phyloP scores from a whole-genome alignment of 352 stramenopile genomes.

The Vaucheria bursata region DNA sequence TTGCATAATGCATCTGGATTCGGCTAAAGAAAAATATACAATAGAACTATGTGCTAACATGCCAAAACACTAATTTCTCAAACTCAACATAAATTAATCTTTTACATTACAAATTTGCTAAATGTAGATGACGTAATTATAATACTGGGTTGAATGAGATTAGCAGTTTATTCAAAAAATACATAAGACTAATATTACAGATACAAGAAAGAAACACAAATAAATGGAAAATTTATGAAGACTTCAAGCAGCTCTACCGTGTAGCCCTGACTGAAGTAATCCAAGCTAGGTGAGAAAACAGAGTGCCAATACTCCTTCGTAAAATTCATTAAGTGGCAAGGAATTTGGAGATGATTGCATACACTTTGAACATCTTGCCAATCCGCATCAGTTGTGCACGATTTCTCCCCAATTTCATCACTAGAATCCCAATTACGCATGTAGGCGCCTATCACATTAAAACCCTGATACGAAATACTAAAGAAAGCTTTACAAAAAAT shows the following conservation, averaged over 20 bases:
- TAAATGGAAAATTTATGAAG: background rate
- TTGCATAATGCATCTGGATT: constrained; percentile 94
- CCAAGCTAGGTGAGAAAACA: constrained; percentile 90
- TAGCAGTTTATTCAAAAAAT: background rate
- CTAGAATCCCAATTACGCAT: constrained; percentile 96
- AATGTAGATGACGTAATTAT: background rate
- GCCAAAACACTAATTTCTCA: too few relatives aligned
- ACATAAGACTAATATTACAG: background rate
- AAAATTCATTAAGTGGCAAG: constrained; percentile 69
- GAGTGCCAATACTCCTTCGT: constrained; percentile 92
- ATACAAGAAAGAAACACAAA: background rate
- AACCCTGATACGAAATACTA: constrained; percentile 53
- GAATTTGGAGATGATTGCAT: constrained; percentile 77
- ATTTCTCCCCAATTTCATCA: constrained; percentile 57
- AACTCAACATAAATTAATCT: too few relatives aligned
- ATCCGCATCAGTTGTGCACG: constrained; percentile 76
- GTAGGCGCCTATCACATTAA: constrained; percentile 85
- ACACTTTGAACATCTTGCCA: constrained; percentile 83
- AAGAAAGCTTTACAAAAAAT: background rate
- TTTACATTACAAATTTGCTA: too few relatives aligned
- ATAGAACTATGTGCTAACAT: too few relatives aligned
- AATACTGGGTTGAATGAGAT: background rate
- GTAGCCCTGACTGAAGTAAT: constrained; percentile 52
- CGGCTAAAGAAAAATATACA: too few relatives aligned
- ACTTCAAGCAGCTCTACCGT: background rate